Conservation (phyloP, 169 alveolate species). For the Cryptosporidium sp. region DNA sequence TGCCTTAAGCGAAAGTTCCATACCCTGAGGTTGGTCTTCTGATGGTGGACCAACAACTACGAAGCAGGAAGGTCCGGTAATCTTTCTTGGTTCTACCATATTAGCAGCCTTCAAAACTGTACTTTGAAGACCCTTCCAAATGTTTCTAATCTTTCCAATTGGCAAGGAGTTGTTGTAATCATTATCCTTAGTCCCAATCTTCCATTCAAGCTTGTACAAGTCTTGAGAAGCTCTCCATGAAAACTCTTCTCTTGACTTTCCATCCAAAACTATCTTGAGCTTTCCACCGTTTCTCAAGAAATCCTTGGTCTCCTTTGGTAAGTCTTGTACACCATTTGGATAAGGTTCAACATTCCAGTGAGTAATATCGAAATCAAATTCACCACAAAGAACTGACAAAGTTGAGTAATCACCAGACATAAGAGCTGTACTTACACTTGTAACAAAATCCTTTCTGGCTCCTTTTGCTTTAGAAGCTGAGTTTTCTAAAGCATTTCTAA, state of each 20-base stretch:
- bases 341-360: conserved; percentile 93
- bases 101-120: conserved; percentile 87
- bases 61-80: conserved; percentile 84
- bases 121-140: conserved; percentile 89
- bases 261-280: conserved; percentile 80
- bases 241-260: conserved; percentile 79
- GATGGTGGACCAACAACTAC: conserved; percentile 90
- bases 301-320: conserved; percentile 87
- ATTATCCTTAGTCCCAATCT: conserved; percentile 82
- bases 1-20: conserved; percentile 87
- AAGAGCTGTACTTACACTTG: conserved; percentile 32
- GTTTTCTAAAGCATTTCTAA: conserved; percentile 27
- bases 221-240: conserved; percentile 89
- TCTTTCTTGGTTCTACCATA: conserved; percentile 88
- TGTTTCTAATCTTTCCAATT: conserved; percentile 88
- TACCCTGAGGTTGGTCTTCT: conserved; percentile 92
- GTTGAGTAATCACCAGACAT: conserved; percentile 36
- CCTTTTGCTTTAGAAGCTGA: conserved; percentile 59
- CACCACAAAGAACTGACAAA: conserved; percentile 18
- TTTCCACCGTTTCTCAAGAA: conserved; percentile 89
- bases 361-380: conserved; percentile 85
- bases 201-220: conserved; percentile 89
- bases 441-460: conserved; percentile 25
- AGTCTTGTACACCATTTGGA: conserved; percentile 92
- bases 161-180: conserved; percentile 87